phyloP scores from a whole-genome alignment of 805 yeast genomes.

The Starmerella kuoi region DNA sequence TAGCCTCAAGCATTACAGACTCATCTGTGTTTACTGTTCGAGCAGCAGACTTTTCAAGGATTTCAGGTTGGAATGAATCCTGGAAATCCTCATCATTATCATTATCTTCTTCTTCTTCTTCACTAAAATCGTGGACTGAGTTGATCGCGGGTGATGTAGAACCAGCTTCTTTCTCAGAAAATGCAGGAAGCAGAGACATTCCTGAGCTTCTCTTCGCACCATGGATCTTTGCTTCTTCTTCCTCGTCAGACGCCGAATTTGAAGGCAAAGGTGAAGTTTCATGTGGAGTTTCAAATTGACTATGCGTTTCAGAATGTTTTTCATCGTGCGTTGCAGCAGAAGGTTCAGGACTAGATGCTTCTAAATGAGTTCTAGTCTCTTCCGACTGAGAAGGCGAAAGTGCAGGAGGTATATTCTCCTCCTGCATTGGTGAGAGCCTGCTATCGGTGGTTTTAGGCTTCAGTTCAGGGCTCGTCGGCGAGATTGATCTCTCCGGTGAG shows the following conservation, averaged over 20 bases:
- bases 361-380: neutral
- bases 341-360: neutral
- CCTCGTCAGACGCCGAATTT: neutral
- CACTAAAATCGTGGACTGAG: neutral
- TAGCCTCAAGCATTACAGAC: slow-evolving; percentile 17
- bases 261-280: neutral
- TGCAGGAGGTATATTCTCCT: neutral
- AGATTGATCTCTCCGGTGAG: neutral
- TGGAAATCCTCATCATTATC: neutral
- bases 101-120: neutral
- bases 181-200: neutral
- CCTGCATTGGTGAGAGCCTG: no score
- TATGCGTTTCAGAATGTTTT: neutral
- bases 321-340: no score
- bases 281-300: neutral
- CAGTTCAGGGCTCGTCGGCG: neutral
- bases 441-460: no score
- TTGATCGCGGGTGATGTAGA: neutral
- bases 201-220: neutral
- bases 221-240: no score
- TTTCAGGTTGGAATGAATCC: slow-evolving; percentile 3
- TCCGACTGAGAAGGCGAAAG: neutral
- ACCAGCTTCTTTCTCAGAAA: neutral
- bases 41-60: slow-evolving; percentile 17
- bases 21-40: slow-evolving; percentile 16